Percentiles rank a stretch among this genome's conserved stretches.
These are phyloP conservation scores for Pseudogymnoascus sp. DNA, from an alignment of 2,329 filamentous ascomycete species.

Conservation along the genomic window DNA sequence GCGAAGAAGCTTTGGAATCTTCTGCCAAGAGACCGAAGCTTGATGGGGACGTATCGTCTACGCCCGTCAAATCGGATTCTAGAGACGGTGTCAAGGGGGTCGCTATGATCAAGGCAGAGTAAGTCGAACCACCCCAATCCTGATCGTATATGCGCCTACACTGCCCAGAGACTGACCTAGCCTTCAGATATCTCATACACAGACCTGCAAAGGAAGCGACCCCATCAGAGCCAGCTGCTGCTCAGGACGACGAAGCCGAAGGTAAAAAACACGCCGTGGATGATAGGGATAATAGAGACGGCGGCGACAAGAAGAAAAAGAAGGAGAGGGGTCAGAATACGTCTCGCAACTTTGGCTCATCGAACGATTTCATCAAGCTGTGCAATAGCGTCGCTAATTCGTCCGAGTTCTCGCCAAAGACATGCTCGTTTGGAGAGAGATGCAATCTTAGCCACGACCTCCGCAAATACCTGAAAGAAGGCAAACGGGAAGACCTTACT, in stretches of 20 bases:
- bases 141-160: neutral
- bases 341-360: conserved; percentile 69
- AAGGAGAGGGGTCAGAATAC: conserved; percentile 73
- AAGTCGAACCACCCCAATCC: conserved; percentile 13
- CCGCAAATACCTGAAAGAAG: conserved; percentile 72
- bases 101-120: conserved; percentile 27
- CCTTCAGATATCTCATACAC: conserved; percentile 24
- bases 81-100: conserved; percentile 25
- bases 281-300: conserved; percentile 25
- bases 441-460: conserved; percentile 81
- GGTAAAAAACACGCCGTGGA: conserved; percentile 39
- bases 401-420: conserved; percentile 71
- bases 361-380: conserved; percentile 65
- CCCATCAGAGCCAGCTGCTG: conserved; percentile 16
- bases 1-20: conserved; percentile 26
- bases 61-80: neutral
- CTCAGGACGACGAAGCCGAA: conserved; percentile 47
- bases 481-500: conserved; percentile 69
- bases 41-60: conserved; percentile 24
- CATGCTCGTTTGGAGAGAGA: conserved; percentile 68
- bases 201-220: conserved; percentile 11
- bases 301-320: conserved; percentile 39
- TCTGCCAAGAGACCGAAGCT: conserved; percentile 53
- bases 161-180: neutral
- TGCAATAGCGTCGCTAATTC: conserved; percentile 65